These are phyloP conservation scores for Exserohilum rostratum DNA, from an alignment of 2,329 filamentous ascomycete genomes.

Conservation along the genomic window DNA sequence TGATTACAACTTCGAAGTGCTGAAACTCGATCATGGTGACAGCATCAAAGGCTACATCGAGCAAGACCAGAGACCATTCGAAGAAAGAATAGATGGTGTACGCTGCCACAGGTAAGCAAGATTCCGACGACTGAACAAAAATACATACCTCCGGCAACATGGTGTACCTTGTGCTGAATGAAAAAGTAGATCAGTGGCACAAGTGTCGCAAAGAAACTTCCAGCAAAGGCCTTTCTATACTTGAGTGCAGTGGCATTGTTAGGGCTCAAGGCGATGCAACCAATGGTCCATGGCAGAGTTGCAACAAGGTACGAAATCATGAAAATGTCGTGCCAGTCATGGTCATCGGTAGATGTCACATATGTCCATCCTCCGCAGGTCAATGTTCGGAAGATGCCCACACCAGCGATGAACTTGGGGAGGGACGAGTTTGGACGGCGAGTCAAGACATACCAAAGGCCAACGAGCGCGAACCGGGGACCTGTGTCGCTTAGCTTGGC, in stretches of 20 bases:
- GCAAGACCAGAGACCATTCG: slow-evolving; percentile 92
- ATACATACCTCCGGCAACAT: slow-evolving; percentile 82
- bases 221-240: slow-evolving; percentile 84
- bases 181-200: slow-evolving; percentile 95
- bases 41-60: slow-evolving; percentile 95
- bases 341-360: slow-evolving; percentile 96
- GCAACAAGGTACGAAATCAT: slow-evolving; percentile 98
- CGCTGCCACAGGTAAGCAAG: slow-evolving; percentile 61
- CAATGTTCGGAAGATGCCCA: slow-evolving; percentile 85
- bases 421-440: slow-evolving; percentile 74
- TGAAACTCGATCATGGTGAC: slow-evolving; percentile 92
- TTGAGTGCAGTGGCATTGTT: slow-evolving; percentile 81
- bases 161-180: slow-evolving; percentile 98
- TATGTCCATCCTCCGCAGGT: slow-evolving; percentile 99
- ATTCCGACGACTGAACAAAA: not conserved
- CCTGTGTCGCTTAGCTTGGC: slow-evolving; percentile 58
- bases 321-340: slow-evolving; percentile 98
- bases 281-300: slow-evolving; percentile 92
- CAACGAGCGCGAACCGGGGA: slow-evolving; percentile 88
- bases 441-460: slow-evolving; percentile 89
- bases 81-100: slow-evolving; percentile 98
- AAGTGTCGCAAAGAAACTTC: slow-evolving; percentile 87
- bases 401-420: slow-evolving; percentile 79
- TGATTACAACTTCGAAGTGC: slow-evolving; percentile 84
- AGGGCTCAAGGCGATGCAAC: slow-evolving; percentile 86